Base-by-base conservation (phyloP, 306 rosid genomes). In the Cicer judaicum region DNA sequence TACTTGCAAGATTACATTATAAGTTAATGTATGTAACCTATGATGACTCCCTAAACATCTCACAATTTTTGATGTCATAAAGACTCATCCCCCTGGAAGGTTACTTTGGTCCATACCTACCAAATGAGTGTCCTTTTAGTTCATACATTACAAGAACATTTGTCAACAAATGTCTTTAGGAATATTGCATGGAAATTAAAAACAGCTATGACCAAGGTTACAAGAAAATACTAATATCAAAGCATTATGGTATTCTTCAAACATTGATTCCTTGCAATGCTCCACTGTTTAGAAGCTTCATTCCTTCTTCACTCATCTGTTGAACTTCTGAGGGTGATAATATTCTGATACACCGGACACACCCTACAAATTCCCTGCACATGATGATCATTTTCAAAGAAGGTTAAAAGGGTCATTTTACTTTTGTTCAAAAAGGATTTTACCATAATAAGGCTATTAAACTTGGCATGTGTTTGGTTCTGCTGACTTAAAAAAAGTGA, bases 221-320 rank as follows among this genome's bases (percentile, higher is more conserved):
- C 54, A 72, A 57, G 48, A 76, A 80, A 40, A 75, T 29, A 29
- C 34, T 16, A 40, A 75, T 16, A 9, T 8, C 72, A 62, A 70
- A 60, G 65, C 38, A 41, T 60, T 2, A 0, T 36, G 85, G 34
- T 29, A 0, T 42, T 5, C 63, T 41, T 65, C 86, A 81, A 75
- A 80, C 80, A 50, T 77, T 86, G 54, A 89, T 85, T 53, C 96
- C 96, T 78, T 91, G 97, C 86, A 91, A 80, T 14, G 96, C 92
- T 78, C 91, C 97, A 74, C 92, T 89, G 66, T 93, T 85, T 14
- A 93, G 90, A 77, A 93, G 93, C 84, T 93, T 87, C 98, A 91
- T 93, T 54, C 98, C 98, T 69, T 93, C 98, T 80, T 93, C 97
- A 24, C 97, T 93, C 98, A 93, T 91, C 87, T 91, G 89, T 81